phyloP scores from a whole-genome alignment of 2,329 filamentous ascomycete genomes.

The Colletotrichum zoysiae region DNA sequence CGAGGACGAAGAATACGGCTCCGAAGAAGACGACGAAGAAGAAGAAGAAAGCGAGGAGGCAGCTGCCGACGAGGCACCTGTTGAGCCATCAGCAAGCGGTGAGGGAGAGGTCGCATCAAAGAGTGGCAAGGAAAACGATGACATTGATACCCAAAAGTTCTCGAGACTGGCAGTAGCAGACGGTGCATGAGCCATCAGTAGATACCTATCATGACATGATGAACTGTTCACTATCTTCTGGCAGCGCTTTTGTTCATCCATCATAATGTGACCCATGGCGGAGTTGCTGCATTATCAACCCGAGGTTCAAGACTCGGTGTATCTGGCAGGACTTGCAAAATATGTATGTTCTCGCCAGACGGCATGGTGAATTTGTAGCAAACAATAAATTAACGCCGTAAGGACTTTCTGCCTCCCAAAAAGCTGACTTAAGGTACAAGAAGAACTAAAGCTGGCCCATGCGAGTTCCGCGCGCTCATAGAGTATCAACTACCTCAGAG shows the following conservation, averaged over 20 bases:
- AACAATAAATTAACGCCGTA: constrained; percentile 32
- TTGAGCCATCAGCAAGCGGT: constrained; percentile 33
- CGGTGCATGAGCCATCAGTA: constrained; percentile 13
- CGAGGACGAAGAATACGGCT: constrained; percentile 49
- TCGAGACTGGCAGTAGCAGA: constrained; percentile 37
- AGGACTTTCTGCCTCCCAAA: constrained; percentile 43
- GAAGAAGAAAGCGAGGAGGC: constrained; percentile 46
- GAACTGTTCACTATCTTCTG: background rate
- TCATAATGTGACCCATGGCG: background rate
- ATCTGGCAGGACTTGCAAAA: background rate
- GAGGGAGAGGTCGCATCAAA: constrained; percentile 42
- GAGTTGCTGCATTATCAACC: too few relatives aligned
- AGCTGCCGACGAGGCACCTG: constrained; percentile 46
- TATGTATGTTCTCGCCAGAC: background rate
- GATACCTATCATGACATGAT: constrained; percentile 4
- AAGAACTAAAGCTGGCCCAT: constrained; percentile 51
- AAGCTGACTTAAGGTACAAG: constrained; percentile 59
- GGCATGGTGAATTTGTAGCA: constrained; percentile 19
- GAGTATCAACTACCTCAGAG: constrained; percentile 52
- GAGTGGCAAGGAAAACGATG: constrained; percentile 45
- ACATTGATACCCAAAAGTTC: constrained; percentile 41
- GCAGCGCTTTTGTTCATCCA: too few relatives aligned
- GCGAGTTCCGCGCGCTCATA: constrained; percentile 49
- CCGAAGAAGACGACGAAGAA: constrained; percentile 45
- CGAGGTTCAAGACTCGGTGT: background rate